Base-by-base conservation (phyloP, 768 basidiomycete genomes). In the Psilocybe sp. region DNA sequence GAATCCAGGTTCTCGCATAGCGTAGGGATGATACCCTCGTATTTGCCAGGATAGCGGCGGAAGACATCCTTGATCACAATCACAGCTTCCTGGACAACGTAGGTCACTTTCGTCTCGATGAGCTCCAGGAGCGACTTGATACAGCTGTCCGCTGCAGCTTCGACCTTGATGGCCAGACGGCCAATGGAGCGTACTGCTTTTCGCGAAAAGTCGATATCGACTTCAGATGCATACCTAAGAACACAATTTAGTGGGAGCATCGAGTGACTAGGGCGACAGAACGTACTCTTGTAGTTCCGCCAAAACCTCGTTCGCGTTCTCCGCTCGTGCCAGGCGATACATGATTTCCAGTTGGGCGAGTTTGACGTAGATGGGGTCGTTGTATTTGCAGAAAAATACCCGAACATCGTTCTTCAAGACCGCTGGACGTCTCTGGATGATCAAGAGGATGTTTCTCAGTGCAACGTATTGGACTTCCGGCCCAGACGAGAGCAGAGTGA, bases 381-480 rank as follows among this genome's bases (percentile, higher is more conserved):
- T 98, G 69, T 98, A 99, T 69, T 99, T 98, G 88, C 94, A 98
- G 72, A 99, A 99, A 72, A 99, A 98, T 12, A 98, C 95, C 60
- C 93, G 93, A 62, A 99, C 96, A 64, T 98, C 97, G 69, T 97
- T 97, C 69, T 90, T 90, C 37, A 99, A 74, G 31, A 99, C 92
- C 11, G 84, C 69, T 3, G 97, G 94, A 28, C 97, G 80, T 42
- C 96, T 82, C 71, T 98, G 97, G 54, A 99, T 95, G 65, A 99
- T 97, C 42, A 99, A 80, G 43, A 98, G 78, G 63, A 99, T 98
- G 63, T 99, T 99, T 46, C 97, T 85, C 28, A 99, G 73, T 2
- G 93, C 92, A 47, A 99, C 95, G 64, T 98, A 99, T 78, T 98
- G 97, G 2, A 99, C 96, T 70, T 98, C 97, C 16, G 94, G 92